These are phyloP conservation scores for Tricladium varicosporioides DNA, from an alignment of 2,329 filamentous ascomycete species.

Conservation along the genomic window DNA sequence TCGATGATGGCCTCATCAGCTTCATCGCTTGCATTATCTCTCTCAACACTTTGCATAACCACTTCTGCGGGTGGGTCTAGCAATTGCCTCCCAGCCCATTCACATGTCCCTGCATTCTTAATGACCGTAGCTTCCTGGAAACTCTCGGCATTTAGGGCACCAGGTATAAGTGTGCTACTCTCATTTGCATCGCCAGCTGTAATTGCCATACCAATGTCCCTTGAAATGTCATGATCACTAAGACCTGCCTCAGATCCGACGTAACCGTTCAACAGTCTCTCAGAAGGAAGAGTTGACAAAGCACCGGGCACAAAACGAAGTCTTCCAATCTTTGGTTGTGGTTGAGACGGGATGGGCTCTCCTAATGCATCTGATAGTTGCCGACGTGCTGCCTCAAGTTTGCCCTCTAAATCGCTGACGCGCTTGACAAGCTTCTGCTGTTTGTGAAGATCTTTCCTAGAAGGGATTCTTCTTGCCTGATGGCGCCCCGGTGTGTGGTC, in stretches of 20 bases:
- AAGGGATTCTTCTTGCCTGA: conserved; percentile 43
- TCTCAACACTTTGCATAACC: conserved; percentile 10
- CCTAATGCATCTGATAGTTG: conserved; percentile 50
- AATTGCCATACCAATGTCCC: conserved; percentile 20
- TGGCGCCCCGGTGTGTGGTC: conserved; percentile 10
- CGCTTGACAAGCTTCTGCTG: conserved; percentile 57
- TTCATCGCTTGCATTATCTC: not conserved
- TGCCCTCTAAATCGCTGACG: conserved; percentile 58
- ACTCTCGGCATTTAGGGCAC: not conserved
- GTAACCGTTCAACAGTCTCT: conserved; percentile 41
- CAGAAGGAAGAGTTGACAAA: conserved; percentile 44
- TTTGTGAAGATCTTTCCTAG: conserved; percentile 54
- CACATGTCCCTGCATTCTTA: not conserved
- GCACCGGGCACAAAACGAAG: conserved; percentile 41
- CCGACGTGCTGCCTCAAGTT: conserved; percentile 52
- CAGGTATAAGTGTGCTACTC: not conserved
- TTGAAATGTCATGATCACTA: conserved; percentile 10
- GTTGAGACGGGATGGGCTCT: conserved; percentile 33
- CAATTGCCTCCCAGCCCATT: not conserved
- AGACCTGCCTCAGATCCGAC: conserved; percentile 19
- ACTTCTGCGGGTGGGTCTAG: not conserved
- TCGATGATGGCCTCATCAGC: not conserved
- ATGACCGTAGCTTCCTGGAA: not conserved
- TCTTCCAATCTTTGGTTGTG: conserved; percentile 30
- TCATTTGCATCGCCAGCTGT: conserved; percentile 9